Base-by-base conservation (phyloP, 2,329 filamentous ascomycete species). In the Xylariaceae sp. region DNA sequence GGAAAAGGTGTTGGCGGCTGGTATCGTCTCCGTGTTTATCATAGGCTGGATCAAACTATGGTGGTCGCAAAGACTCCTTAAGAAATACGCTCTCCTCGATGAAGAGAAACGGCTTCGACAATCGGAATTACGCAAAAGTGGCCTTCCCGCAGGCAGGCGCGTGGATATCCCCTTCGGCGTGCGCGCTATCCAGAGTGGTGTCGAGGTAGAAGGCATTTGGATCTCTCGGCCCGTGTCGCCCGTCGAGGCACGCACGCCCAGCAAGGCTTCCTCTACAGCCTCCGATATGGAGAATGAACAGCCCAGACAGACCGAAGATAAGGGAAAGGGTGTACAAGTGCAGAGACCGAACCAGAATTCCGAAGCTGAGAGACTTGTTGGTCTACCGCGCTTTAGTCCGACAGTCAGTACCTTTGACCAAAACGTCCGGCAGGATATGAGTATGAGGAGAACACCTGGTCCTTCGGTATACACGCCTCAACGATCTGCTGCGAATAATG, bases 191-290 rank as follows among this genome's bases (percentile, higher is more conserved):
- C 86, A 96, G 68, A 87, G 82, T 62, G 91, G 91, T 4, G 77
- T 95, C 43, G 82, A 92, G 67, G 82, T 95, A 6, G 89, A 95
- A 60, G 91, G 90, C 3, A 91, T 96, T 49, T 90, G 87, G 85
- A 83, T 88, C 48, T 85, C 83, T 29, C 74, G 75, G 50, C 75
- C 77, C 44, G 71, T 73, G 7, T 75, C 74, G 8, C 73, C 76
- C 2, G 54, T 62, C 40, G 66, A 63, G 29, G 34, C 56, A 9
- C 58, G 57, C 27, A 65, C 55, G 9, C 55, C 63, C 19, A 65
- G 63, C 37, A 58, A 64, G 32, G 58, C 63, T 12, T 65, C 64
- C 2, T 63, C 63, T 4, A 63, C 61, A 0, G 60, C 64, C 2
- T 54, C 64, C 12, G 62, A 63, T 11, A 53, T 60, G 31, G 63